Base-by-base conservation (phyloP, 345 rosid species). In the Populus euphratica region DNA sequence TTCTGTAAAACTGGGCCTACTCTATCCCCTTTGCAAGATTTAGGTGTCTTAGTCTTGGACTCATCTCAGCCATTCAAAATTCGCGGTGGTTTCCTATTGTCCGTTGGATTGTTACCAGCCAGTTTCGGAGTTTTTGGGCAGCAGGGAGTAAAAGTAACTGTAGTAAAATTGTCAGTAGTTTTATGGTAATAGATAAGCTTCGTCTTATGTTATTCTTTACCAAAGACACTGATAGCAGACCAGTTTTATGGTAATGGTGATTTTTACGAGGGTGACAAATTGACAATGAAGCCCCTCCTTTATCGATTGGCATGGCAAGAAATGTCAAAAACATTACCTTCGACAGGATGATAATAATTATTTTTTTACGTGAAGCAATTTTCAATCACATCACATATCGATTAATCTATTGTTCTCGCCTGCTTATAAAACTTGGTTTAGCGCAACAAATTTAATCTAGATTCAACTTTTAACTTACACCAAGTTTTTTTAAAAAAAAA, bases 1-100 rank as follows among this genome's bases (percentile, higher is more conserved):
- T 81, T 77, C 81, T 59, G 29, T 73, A 14, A 14, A 72, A 1
- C 63, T 9, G 63, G 29, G 16, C 29, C 64, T 1, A 23, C 64
- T 59, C 64, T n/a, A 33, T 33, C 36, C 36, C n/a, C 23, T 20
- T 52, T 20, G 59, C 18, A 52, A 52, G n/a, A 18, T n/a, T n/a
- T n/a, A n/a, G n/a, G n/a, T n/a, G n/a, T n/a, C 16, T 52, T 9
- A 17, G 64, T 0, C 20, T 33, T 9, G 1, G 67, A 5, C 33
- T 54, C 36, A 80, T 72, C 65, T 18, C 23, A 27, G 27, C 83
- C 79, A 76, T 76, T 67, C 52, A 68, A 33, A 70, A 31, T 23
- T 27, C 21, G 9, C 69, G 21, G 41, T 65, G 68, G 69, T 10
- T n/a, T 56, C 3, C 18, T 61, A 0, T 6, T 29, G 14, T 14